phyloP scores from a whole-genome alignment of 2,329 filamentous ascomycete species.

The Emydomyces testavorans region DNA sequence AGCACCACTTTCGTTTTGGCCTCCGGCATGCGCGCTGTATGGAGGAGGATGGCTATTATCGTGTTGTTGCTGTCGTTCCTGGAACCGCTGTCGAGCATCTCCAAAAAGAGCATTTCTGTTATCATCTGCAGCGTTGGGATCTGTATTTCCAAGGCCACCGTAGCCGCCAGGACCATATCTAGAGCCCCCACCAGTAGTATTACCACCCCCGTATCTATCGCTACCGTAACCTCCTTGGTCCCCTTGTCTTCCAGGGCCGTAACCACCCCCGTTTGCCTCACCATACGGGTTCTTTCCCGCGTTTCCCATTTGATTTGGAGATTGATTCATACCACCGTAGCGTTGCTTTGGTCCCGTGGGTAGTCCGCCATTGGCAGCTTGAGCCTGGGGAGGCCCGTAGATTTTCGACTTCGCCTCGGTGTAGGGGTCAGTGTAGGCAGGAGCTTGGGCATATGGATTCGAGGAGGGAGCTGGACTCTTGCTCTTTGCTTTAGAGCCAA shows the following conservation, averaged over 20 bases:
- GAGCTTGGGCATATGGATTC: slow-evolving; percentile 47
- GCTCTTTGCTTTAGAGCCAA: slow-evolving; percentile 45
- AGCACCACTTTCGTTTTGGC: slow-evolving; percentile 23
- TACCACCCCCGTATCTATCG: slow-evolving; percentile 41
- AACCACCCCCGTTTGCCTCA: slow-evolving; percentile 23
- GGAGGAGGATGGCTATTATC: slow-evolving; percentile 10
- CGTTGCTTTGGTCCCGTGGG: slow-evolving; percentile 8
- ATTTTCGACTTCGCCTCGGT: slow-evolving; percentile 39
- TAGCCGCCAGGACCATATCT: slow-evolving; percentile 43
- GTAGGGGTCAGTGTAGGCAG: slow-evolving; percentile 42
- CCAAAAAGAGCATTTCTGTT: slow-evolving; percentile 50
- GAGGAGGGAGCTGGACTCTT: slow-evolving; percentile 41
- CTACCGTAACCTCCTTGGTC: slow-evolving; percentile 41
- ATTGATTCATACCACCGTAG: slow-evolving; percentile 10
- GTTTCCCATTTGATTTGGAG: slow-evolving; percentile 14
- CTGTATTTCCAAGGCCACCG: slow-evolving; percentile 43
- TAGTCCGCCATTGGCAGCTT: slow-evolving; percentile 14
- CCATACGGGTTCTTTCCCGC: slow-evolving; percentile 17
- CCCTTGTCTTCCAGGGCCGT: slow-evolving; percentile 33
- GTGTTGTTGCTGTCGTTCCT: slow-evolving; percentile 33
- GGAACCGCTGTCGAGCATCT: slow-evolving; percentile 41
- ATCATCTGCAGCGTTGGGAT: slow-evolving; percentile 41
- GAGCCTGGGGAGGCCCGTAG: slow-evolving; percentile 30
- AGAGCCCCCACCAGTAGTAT: slow-evolving; percentile 35
- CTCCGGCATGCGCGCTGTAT: slow-evolving; percentile 13